Base-by-base conservation (phyloP, 805 yeast genomes). In the Isabelozyma rhagii region DNA sequence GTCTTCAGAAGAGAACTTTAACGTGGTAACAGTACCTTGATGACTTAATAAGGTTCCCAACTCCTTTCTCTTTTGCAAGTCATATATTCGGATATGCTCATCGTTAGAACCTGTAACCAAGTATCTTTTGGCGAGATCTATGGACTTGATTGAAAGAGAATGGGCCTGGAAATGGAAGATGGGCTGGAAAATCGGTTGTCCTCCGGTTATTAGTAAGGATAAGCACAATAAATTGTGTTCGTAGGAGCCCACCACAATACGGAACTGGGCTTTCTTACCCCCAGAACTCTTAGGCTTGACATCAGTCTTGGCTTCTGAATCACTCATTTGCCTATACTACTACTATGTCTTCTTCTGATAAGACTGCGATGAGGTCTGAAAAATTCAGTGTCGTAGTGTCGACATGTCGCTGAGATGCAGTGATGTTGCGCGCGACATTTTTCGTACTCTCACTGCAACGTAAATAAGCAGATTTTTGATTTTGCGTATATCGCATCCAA, bases 101-200 rank as follows among this genome's bases (percentile, higher is more conserved):
- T 94, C 99, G 64, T 93, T 93, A 4, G 96, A 85, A 4, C 98
- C 99, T 3, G 96, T 87, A 3, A 91, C 97, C 41, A 94, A 72
- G 63, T 90, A 91, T 61, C 97, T 76, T 59, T 82, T 86, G 28
- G 94, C 89, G 17, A 84, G 74, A 54, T 93, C 97, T 56, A 94
- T 76, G 44, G 94, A 79, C 66, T 92, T 86, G 49, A 94, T 89
- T 36, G 97, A 87, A 46, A 90, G 77, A 0, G 97, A 76, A 68
- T 94, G 99, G 1, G 99, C 96, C 59, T 93, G 90, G 69, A 94
- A 93, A 66, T 94, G 97, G 75, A 94, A 94, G 41, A 94, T 85
- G 2, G 98, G 97, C 43, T 90, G 91, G 71, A 94, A 94, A 8
- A 89, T 75, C 1, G 91, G 84, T 8, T 78, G 73, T 47, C 68